Base-by-base conservation (phyloP, 2,329 filamentous ascomycete genomes). In the Alternaria dauci region DNA sequence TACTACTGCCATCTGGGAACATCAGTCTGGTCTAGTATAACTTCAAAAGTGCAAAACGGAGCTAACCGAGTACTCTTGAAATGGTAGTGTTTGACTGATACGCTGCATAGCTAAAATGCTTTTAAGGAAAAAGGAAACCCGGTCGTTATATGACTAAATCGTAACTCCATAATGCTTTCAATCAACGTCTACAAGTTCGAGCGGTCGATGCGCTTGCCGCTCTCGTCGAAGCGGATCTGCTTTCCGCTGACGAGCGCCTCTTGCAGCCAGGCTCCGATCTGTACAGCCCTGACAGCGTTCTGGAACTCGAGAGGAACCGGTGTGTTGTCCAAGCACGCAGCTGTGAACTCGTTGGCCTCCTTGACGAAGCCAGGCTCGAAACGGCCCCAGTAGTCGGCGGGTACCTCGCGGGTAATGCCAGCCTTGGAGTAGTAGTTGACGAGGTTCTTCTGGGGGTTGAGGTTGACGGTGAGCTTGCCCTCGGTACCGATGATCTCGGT, bases 231-330 rank as follows among this genome's bases (percentile, higher is more conserved):
- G 52, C 79, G 81, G 32, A 89, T 85, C 77, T 86, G 87, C 72
- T 82, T 79, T 8, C 83, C 85, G 0, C 79, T 81, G 51, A 84
- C 81, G 74, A 89, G 74, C 14, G 81, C 81, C 71, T 88, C 85
- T 72, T 89, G 86, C 62, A 89, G 5, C 85, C 69, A 86, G 48
- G 72, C 65, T 1, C 75, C 78, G 62, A 82, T 81, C 61, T 76
- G 67, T 47, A 80, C 74, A 11, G 74, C 75, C 64, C 71, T 77
- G 25, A 78, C 68, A 20, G 69, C 77, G 44, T 69, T 71, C 20
- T 74, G 71, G 41, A 81, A 70, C 34, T 71, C 64, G 58, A 80
- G 55, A 0, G 79, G 79, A 32, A 81, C 65, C 2, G 74, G 66
- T 38, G 62, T 77, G 43, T 80, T 70, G 14, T 80, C 68, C n/a